Evolutionary conservation across 73 alveolate genomes (phyloP).

Genomic region (Uronychia setigera): DNA sequence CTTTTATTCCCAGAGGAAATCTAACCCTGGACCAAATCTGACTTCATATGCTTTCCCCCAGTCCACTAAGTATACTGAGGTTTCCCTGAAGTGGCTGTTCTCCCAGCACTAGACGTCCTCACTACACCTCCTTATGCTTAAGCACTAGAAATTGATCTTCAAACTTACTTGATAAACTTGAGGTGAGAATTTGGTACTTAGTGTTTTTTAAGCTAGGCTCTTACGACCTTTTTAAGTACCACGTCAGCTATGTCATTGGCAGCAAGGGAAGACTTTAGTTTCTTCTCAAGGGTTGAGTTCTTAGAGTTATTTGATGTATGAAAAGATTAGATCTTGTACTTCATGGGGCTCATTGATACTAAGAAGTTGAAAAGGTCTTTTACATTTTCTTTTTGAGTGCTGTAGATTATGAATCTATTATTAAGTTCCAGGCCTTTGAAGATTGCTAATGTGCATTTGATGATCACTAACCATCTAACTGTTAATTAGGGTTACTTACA

Average conservation of each 20-base stretch:
- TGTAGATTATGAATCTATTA: neutral
- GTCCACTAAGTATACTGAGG: no score
- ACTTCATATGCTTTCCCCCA: no score
- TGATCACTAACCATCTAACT: no score
- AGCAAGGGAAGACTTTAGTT: neutral
- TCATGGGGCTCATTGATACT: constrained; percentile 2
- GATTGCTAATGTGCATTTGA: neutral
- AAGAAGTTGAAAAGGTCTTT: neutral
- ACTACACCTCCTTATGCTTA: neutral
- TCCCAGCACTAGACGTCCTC: neutral
- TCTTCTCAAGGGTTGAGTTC: neutral
- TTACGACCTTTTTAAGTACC: neutral
- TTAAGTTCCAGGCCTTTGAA: neutral
- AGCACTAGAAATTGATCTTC: neutral
- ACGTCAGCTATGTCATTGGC: neutral
- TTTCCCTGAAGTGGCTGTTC: no score
- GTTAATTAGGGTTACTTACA: neutral
- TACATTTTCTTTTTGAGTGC: neutral
- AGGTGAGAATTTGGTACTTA: neutral
- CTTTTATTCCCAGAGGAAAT: neutral
- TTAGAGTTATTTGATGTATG: neutral
- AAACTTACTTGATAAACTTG: neutral
- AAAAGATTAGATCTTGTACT: neutral
- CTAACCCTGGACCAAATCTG: no score
- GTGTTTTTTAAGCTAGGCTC: neutral